phyloP scores from a whole-genome alignment of 2,329 filamentous ascomycete species.

The Fusarium heterosporum region DNA sequence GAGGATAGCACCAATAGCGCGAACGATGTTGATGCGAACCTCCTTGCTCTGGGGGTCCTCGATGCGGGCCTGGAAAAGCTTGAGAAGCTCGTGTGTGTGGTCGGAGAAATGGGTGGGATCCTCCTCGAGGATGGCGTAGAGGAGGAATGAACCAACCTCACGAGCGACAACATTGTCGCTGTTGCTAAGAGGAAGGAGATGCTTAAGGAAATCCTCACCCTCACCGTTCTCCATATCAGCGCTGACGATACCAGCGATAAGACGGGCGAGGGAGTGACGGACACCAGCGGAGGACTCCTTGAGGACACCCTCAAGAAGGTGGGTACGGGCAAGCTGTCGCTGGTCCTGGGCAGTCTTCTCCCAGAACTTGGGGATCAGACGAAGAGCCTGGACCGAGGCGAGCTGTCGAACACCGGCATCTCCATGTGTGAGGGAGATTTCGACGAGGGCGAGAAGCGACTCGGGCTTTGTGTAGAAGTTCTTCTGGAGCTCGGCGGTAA shows the following conservation, averaged over 20 bases:
- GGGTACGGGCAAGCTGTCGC: conserved; percentile 82
- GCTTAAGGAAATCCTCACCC: conserved; percentile 83
- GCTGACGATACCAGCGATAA: conserved; percentile 87
- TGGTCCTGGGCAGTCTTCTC: conserved; percentile 76
- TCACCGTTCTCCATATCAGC: conserved; percentile 80
- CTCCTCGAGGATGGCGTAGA: conserved; percentile 90
- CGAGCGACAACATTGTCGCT: conserved; percentile 81
- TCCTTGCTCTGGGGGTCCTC: conserved; percentile 90
- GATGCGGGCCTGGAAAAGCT: conserved; percentile 87
- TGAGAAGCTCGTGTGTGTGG: conserved; percentile 82
- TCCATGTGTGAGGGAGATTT: conserved; percentile 85
- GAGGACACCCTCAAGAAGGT: conserved; percentile 85
- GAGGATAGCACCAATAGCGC: conserved; percentile 87
- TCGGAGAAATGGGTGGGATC: conserved; percentile 87
- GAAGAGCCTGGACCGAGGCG: conserved; percentile 88
- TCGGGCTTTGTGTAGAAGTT: conserved; percentile 90
- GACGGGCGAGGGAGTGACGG: conserved; percentile 87
- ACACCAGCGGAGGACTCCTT: conserved; percentile 81
- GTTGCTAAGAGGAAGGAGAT: conserved; percentile 82
- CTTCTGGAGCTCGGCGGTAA: conserved; percentile 90
- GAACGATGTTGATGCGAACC: conserved; percentile 93
- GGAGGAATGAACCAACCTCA: conserved; percentile 91
- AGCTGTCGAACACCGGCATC: conserved; percentile 83
- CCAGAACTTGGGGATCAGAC: conserved; percentile 90
- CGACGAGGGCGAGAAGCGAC: conserved; percentile 85